A percentile compares a stretch with the other conserved stretches of the same genome.
Conservation (phyloP, 805 yeast species). For the Blastobotrys americana region DNA sequence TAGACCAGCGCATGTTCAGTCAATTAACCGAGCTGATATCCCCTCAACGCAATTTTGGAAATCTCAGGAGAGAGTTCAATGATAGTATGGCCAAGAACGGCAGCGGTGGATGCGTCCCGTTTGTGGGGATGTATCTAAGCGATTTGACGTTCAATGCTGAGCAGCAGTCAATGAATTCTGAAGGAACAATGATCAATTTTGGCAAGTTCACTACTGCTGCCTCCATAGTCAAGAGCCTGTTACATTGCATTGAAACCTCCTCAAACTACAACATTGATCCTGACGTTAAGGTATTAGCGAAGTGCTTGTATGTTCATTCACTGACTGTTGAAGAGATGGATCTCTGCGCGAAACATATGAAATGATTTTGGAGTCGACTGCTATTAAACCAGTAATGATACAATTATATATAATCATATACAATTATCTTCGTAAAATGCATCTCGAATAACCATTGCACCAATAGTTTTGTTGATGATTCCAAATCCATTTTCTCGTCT, state of each 20-base stretch:
- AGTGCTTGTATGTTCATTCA: slow-evolving; percentile 67
- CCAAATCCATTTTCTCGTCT: no score
- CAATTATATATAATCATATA: no score
- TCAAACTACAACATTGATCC: slow-evolving; percentile 50
- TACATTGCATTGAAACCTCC: slow-evolving; percentile 83
- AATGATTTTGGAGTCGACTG: no score
- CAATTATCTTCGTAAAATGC: no score
- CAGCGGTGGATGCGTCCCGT: slow-evolving; percentile 78
- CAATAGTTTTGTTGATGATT: no score
- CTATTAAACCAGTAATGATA: no score
- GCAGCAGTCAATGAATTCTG: slow-evolving; percentile 39
- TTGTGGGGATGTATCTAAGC: slow-evolving; percentile 75
- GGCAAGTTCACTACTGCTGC: slow-evolving; percentile 72
- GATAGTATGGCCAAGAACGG: slow-evolving; percentile 40
- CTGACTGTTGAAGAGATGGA: slow-evolving; percentile 26
- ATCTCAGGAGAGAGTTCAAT: slow-evolving; percentile 56
- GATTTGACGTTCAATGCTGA: slow-evolving; percentile 74
- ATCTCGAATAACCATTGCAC: no score
- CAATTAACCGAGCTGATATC: slow-evolving; percentile 65
- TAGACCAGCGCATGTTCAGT: slow-evolving; percentile 61
- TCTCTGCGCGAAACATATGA: no score
- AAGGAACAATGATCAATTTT: slow-evolving; percentile 51
- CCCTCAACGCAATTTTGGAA: slow-evolving; percentile 64
- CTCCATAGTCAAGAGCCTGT: slow-evolving; percentile 64
- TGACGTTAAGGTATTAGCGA: slow-evolving; percentile 63